Evolutionary conservation across 352 stramenopile species (phyloP), one percentile per base, ranked within the genome.

Genomic region (Phytophthora nicotianae): DNA sequence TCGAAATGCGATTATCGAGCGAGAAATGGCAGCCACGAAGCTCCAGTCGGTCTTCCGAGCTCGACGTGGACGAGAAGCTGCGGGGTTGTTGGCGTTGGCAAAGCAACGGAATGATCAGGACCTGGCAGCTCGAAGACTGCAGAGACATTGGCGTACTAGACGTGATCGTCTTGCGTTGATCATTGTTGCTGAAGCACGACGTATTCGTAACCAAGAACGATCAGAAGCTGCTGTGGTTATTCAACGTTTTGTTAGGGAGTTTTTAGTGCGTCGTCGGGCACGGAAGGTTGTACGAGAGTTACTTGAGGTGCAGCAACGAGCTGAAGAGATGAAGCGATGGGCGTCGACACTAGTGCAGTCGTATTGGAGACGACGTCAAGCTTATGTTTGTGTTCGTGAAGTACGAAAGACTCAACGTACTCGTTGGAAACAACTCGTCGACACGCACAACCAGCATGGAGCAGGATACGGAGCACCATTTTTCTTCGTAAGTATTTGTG

Each of bases 351-450:
- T 90, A 19, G 79, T 94, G n/a, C 85, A 94, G 50, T 65, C 70
- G 0, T 75, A 90, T 49, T 94, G 78, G 79, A 72, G 85, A 35
- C 67, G 81, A 9, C 43, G 62, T 6, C 52, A 82, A 51, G 85
- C 83, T 0, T 62, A 68, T 21, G 47, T 21, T 27, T 62, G 74
- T 35, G 45, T 88, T 46, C 56, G 65, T 20, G 55, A 62, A 0
- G 68, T 77, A 16, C 74, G 86, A 19, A 61, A 57, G 0, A 54
- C 50, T 2, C 79, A 81, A 38, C 74, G 82, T 17, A 83, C 81
- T 20, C 77, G 90, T 32, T 98, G 95, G 95, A 98, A 98, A 73
- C 83, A 96, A 41, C 86, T 98, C 50, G 74, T 95, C 35, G 90
- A 97, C 52, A 83, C 84, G 2, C 79, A 92, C 50, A 93, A 90